Base-by-base conservation (phyloP, 2,329 filamentous ascomycete genomes). In the Penicillium palitans region DNA sequence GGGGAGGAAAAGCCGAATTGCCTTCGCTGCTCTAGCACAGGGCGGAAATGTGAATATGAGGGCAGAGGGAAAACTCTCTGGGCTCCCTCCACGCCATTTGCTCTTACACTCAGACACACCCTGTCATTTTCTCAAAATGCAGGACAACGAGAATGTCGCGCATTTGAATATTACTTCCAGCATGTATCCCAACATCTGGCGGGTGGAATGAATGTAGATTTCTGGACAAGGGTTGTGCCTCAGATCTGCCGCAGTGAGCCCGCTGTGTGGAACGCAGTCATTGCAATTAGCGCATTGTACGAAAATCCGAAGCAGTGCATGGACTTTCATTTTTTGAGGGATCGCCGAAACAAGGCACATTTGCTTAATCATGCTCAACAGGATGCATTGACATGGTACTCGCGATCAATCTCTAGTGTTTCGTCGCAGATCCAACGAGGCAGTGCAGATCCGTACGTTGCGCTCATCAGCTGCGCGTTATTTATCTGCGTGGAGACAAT, bases 401-500 rank as follows among this genome's bases (percentile, higher is more conserved):
- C 68, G 4, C 70, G 71, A n/a, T 69, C 70, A 0, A 64, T 74
- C 25, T 65, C 65, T 29, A 52, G 57, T 4, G 50, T 74, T 33
- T 67, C 63, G 9, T 61, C 55, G 17, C 61, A 67, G 19, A 70
- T 74, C 21, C 61, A 64, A 35, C 57, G 61, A 13, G 66, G 67
- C 2, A 54, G 24, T 2, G 53, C 65, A 25, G 66, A 72, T 35
- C 60, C 61, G 8, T 69, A 70, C 19, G 58, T 72, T 39, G 68
- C 68, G 12, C 57, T 74, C 25, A 64, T 74, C 12, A 74, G 59
- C 21, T 74, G 70, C 40, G 61, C 71, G 0, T 54, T 74, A 5
- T 74, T 70, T n/a, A 73, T 73, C 19, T 74, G 72, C 58, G 70
- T 74, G 15, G 72, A 74, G 47, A 59, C 59, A 0, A 54, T 73